Conservation (phyloP, 805 yeast genomes). For the Ogataea paradorogensis region DNA sequence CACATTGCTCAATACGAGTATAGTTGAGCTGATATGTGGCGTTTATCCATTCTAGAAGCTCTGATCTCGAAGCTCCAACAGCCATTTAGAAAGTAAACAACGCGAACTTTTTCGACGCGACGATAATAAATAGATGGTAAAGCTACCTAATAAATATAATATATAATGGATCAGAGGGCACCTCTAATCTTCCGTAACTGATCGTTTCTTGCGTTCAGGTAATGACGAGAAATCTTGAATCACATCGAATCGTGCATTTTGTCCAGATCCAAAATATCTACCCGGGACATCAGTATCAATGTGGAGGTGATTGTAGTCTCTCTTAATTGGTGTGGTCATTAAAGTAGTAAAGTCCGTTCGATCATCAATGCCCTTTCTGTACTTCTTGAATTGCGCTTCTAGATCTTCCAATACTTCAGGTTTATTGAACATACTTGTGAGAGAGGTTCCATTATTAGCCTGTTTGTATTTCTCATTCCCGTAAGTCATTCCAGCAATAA, state of each 20-base stretch:
- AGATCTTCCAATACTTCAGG: constrained; percentile 20
- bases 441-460: constrained; percentile 36
- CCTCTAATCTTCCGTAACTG: not conserved
- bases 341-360: constrained; percentile 21
- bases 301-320: constrained; percentile 16
- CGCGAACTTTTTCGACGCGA: constrained; percentile 17
- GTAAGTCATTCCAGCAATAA: constrained; percentile 43
- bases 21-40: constrained; percentile 60
- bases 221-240: constrained; percentile 27
- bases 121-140: constrained; percentile 3
- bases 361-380: constrained; percentile 24
- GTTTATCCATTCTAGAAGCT: constrained; percentile 83
- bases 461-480: constrained; percentile 49
- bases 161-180: not conserved
- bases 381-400: constrained; percentile 21
- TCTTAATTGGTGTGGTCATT: constrained; percentile 17
- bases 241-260: constrained; percentile 26
- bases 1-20: constrained; percentile 86
- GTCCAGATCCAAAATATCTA: constrained; percentile 27
- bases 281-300: constrained; percentile 34
- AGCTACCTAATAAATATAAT: constrained; percentile 5
- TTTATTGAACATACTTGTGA: constrained; percentile 18
- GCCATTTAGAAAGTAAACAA: constrained; percentile 22
- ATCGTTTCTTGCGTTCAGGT: constrained; percentile 32
- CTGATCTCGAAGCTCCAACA: constrained; percentile 77